Conservation (phyloP, 192 early-diverging fungal species). For the Linnemannia schmuckeri region DNA sequence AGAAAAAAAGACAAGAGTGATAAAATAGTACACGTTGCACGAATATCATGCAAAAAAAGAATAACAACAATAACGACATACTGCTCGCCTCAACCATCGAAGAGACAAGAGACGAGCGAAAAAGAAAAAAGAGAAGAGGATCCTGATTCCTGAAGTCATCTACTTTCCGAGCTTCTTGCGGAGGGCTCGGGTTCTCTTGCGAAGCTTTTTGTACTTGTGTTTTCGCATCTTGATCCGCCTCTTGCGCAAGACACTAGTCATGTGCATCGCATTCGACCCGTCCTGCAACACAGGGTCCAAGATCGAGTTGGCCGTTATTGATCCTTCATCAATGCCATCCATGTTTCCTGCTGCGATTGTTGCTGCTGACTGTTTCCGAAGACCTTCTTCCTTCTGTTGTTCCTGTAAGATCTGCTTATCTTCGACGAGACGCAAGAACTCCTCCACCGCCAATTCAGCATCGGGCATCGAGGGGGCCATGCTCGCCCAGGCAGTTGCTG, state of each 20-base stretch:
- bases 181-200: constrained; percentile 80
- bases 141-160: background rate
- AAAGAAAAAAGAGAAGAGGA: background rate
- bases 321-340: background rate
- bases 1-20: background rate
- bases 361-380: background rate
- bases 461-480: constrained; percentile 19
- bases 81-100: background rate
- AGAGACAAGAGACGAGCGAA: background rate
- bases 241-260: constrained; percentile 86
- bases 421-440: constrained; percentile 22
- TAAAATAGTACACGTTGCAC: background rate
- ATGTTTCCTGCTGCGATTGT: background rate
- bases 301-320: constrained; percentile 19
- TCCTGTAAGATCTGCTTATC: background rate
- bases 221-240: constrained; percentile 95
- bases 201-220: constrained; percentile 92
- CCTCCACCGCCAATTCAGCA: constrained; percentile 19
- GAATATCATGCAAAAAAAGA: background rate
- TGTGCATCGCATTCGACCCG: constrained; percentile 52
- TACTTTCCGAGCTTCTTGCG: constrained; percentile 82
- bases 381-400: background rate
- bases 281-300: constrained; percentile 21
- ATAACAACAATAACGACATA: background rate
- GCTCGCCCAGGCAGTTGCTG: constrained; percentile 48